Percentiles rank a stretch among this genome's conserved stretches.
phyloP scores from a whole-genome alignment of 2,329 filamentous ascomycete genomes.

The Neonectria hederae region DNA sequence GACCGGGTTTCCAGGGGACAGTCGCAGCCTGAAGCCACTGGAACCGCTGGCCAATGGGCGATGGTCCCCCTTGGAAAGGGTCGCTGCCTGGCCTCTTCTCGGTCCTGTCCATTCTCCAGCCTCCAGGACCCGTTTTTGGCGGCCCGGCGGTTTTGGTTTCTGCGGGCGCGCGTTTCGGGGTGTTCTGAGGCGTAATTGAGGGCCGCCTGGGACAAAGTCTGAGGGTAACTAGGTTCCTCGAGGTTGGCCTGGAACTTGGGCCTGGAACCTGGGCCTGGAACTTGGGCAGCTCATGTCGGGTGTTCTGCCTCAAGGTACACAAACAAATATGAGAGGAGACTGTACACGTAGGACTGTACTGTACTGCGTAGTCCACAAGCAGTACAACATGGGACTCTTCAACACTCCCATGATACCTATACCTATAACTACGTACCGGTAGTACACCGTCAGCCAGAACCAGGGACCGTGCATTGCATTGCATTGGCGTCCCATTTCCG shows the following conservation, averaged over 20 bases:
- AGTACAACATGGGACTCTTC: no score
- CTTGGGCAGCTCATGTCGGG: no score
- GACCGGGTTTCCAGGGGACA: background rate
- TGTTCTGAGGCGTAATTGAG: background rate
- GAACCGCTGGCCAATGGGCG: background rate
- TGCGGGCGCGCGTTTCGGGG: background rate
- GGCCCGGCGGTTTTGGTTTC: background rate
- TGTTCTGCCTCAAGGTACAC: no score
- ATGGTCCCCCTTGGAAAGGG: background rate
- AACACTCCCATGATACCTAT: no score
- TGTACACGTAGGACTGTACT: no score
- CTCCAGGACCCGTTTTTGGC: background rate
- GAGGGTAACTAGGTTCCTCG: no score
- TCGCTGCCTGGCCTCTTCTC: no score
- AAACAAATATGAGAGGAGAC: no score
- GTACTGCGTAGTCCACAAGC: no score
- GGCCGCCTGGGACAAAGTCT: background rate
- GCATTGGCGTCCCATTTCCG: slow-evolving; percentile 3
- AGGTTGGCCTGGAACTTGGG: background rate
- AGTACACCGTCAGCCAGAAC: no score
- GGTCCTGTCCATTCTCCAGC: background rate
- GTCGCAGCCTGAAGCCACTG: background rate
- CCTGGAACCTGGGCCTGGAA: no score
- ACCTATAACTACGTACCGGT: no score
- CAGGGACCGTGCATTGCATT: slow-evolving; percentile 11